Evolutionary conservation across 768 basidiomycete species (phyloP), one percentile per base, ranked within the genome.

Genomic region (Amyloporia xantha): DNA sequence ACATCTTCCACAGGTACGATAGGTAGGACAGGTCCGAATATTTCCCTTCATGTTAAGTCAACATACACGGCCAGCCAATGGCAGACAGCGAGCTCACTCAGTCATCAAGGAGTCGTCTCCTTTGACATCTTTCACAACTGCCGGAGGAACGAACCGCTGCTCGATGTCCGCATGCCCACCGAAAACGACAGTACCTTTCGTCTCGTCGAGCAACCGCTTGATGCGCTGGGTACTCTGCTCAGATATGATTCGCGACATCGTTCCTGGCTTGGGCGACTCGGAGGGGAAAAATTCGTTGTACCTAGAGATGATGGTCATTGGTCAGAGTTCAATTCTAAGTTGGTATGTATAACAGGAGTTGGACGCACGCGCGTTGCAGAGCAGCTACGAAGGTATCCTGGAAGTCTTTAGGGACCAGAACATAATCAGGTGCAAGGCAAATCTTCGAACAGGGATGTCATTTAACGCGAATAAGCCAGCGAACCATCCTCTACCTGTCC

Each of bases 21-120:
- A 2, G 88, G 84, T 20, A 94, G 67, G 9, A 94, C 55, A 6
- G 91, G 91, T 0, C 90, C 91, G 56, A 94, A 92, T 37, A 92
- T 73, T 59, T 93, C 91, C 51, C 88, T 90, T 53, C 0, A 39
- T 36, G 3, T n/a, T n/a, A n/a, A n/a, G n/a, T n/a, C n/a, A n/a
- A n/a, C 42, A 7, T 15, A 3, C 10, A 9, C 24, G n/a, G 26
- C 4, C 9, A 27, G 24, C 21, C 6, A 21, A 21, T 15, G 38
- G 24, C 5, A n/a, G 2, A 15, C 4, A 5, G 17, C 41, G 23
- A 15, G 21, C 82, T 43, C 56, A 86, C 86, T 86, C 82, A 60
- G 73, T 71, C 86, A 93, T 86, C 52, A 91, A 64, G 0, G 83
- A 74, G 64, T 93, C 91, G 47, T 78, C 77, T 0, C 53, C 58